Evolutionary conservation across 768 basidiomycete genomes (phyloP), one percentile per base, ranked within the genome.

Genomic region (Lyophyllum semitale): DNA sequence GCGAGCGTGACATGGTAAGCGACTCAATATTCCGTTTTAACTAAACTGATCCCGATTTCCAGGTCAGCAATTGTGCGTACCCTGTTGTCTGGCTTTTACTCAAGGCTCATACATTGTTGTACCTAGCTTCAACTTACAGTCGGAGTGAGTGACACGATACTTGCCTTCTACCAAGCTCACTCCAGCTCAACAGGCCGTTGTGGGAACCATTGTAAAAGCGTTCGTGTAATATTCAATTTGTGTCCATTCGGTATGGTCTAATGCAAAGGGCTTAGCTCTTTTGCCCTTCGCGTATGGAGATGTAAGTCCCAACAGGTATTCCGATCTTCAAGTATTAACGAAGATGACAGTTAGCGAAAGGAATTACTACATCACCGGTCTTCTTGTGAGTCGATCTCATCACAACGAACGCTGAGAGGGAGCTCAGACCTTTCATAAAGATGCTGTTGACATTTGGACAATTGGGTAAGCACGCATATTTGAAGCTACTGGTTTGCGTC

Each of bases 281-380:
- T 87, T 53, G 79, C 76, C 0, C 64, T 85, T 48, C 78, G 85
- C 25, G 86, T 88, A 20, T 88, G 84, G 81, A 68, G 85, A 69
- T 88, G 86, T 87, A 63, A 61, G 77, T 64, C 13, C 20, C 20
- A 17, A 6, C 35, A 30, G 15, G 44, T 5, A 18, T 26, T 12
- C 15, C 47, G 17, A 32, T 15, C n/a, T 47, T 23, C 29, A 5
- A 27, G 51, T 12, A 43, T 42, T 41, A 18, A 48, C 23, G 9
- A 27, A 0, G 20, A 13, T 37, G 48, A 47, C 48, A 88, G 86
- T 88, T 59, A 87, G 86, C 70, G 71, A 77, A 32, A 71, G 74
- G 30, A 88, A 87, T 58, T 63, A 77, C 18, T 79, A 63, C 58
- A 72, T 86, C 20, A 83, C 84, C 1, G 76, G 72, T 3, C 55